A percentile compares a stretch with the other conserved stretches of the same genome.
Evolutionary conservation across 805 yeast genomes (phyloP).

Genomic region (Ogataea pignaliae): DNA sequence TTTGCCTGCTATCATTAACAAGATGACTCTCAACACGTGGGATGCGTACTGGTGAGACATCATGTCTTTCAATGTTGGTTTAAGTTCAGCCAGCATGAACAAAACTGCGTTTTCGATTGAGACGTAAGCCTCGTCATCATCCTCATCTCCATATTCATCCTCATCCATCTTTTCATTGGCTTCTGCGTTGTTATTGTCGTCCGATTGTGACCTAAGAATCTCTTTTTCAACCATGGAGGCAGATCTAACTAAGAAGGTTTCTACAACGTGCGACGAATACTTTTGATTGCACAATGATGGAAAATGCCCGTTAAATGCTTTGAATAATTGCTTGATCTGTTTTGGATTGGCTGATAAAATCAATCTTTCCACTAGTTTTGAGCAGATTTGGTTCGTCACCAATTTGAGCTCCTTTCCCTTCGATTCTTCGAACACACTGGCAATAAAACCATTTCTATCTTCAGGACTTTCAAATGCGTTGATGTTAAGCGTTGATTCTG

Average conservation of each 20-base stretch:
- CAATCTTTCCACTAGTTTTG: slow-evolving; percentile 85
- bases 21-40: slow-evolving; percentile 71
- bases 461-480: slow-evolving; percentile 73
- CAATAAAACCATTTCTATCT: slow-evolving; percentile 67
- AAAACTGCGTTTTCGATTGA: slow-evolving; percentile 66
- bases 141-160: slow-evolving; percentile 31
- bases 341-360: slow-evolving; percentile 59
- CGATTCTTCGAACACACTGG: slow-evolving; percentile 79
- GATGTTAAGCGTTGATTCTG: slow-evolving; percentile 79
- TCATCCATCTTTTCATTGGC: slow-evolving; percentile 31
- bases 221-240: slow-evolving; percentile 78
- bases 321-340: slow-evolving; percentile 63
- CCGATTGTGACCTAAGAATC: slow-evolving; percentile 37
- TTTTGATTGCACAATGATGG: slow-evolving; percentile 78
- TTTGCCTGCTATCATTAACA: slow-evolving; percentile 72
- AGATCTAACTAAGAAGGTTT: slow-evolving; percentile 70
- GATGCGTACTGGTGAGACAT: slow-evolving; percentile 79
- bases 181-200: too few relatives aligned
- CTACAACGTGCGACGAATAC: slow-evolving; percentile 90
- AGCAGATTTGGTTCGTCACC: slow-evolving; percentile 91
- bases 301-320: slow-evolving; percentile 68
- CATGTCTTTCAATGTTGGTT: slow-evolving; percentile 56
- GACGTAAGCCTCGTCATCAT: slow-evolving; percentile 36
- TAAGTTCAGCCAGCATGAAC: slow-evolving; percentile 61
- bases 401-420: slow-evolving; percentile 86